Percentiles rank a stretch among this genome's conserved stretches.
Evolutionary conservation across 2,329 filamentous ascomycete species (phyloP).

Genomic region (Cladophialophora immunda): DNA sequence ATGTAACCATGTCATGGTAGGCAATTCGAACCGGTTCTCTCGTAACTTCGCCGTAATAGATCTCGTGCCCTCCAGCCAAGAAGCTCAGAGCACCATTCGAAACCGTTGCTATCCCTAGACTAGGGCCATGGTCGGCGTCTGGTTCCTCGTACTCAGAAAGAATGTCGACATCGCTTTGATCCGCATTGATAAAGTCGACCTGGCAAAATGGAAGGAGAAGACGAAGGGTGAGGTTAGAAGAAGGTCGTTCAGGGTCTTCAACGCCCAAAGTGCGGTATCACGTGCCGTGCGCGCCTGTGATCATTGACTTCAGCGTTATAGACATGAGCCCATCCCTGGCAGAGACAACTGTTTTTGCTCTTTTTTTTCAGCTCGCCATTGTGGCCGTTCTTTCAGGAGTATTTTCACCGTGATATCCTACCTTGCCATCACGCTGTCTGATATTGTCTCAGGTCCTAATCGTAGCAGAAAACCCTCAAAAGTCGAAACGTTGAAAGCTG

Average conservation of each 20-base stretch:
- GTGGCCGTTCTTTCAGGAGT: not conserved
- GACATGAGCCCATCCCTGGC: not conserved
- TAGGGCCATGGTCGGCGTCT: not conserved
- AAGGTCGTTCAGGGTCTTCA: not conserved
- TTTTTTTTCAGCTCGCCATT: not conserved
- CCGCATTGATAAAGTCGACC: not conserved
- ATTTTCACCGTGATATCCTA: not conserved
- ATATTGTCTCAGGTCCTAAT: not conserved
- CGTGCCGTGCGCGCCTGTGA: not conserved
- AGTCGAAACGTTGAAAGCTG: not conserved
- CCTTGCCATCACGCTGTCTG: not conserved
- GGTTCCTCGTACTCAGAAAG: not conserved
- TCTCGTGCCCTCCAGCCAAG: no score
- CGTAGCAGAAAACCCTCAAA: not conserved
- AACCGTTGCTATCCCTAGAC: not conserved
- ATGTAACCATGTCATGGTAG: not conserved
- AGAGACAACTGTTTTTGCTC: not conserved
- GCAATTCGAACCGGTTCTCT: not conserved
- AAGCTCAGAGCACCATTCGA: not conserved
- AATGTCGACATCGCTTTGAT: slow-evolving; percentile 8
- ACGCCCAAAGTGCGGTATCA: not conserved
- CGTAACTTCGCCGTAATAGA: not conserved
- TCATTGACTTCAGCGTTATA: not conserved
- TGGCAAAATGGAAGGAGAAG: not conserved
- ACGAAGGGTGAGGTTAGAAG: not conserved